These are phyloP conservation scores for Botrytis elliptica DNA, from an alignment of 2,329 filamentous ascomycete genomes.

Conservation along the genomic window DNA sequence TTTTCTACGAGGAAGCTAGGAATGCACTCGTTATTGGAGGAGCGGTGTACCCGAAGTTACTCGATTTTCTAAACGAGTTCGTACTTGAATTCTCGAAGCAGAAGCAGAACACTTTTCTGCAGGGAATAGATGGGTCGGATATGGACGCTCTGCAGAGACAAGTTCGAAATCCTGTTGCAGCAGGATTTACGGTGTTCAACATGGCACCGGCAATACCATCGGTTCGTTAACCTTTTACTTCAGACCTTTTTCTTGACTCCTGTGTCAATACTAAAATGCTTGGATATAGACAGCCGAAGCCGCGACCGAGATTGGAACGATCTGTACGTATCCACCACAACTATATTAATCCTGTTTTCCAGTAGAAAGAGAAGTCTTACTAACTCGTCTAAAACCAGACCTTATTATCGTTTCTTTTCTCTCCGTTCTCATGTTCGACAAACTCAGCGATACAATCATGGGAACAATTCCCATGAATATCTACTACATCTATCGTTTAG, in stretches of 20 bases:
- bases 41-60: slow-evolving; percentile 22
- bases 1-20: slow-evolving; percentile 28
- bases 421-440: slow-evolving; percentile 28
- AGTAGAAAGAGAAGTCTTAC: neutral
- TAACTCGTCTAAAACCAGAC: slow-evolving; percentile 4
- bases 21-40: slow-evolving; percentile 26
- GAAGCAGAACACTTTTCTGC: slow-evolving; percentile 24
- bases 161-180: slow-evolving; percentile 21
- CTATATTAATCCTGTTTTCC: too few relatives aligned
- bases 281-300: slow-evolving; percentile 24
- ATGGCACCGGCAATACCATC: slow-evolving; percentile 25
- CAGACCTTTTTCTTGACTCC: neutral
- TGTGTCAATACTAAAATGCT: neutral
- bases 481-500: slow-evolving; percentile 27
- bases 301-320: slow-evolving; percentile 29
- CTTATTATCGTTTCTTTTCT: slow-evolving; percentile 29
- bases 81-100: slow-evolving; percentile 25
- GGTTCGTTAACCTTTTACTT: neutral
- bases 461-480: slow-evolving; percentile 23
- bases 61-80: slow-evolving; percentile 25
- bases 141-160: slow-evolving; percentile 24
- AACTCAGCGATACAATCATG: slow-evolving; percentile 28
- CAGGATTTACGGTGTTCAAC: slow-evolving; percentile 24
- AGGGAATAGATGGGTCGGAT: slow-evolving; percentile 17
- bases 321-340: slow-evolving; percentile 22